Evolutionary conservation across 768 basidiomycete genomes (phyloP).

Genomic region (Macrolepiota fuliginosa): DNA sequence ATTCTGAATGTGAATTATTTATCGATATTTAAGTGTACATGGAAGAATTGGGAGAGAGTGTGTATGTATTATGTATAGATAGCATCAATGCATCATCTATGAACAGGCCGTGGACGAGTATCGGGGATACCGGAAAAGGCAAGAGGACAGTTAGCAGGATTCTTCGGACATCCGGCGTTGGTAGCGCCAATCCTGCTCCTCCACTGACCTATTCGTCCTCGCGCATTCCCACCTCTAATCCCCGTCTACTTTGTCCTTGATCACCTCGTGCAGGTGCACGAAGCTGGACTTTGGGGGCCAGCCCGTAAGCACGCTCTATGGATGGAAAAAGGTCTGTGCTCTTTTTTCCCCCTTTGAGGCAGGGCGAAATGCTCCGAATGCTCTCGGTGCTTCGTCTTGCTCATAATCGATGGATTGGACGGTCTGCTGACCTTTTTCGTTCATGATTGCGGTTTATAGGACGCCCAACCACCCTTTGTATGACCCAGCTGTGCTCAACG

Average conservation of each 20-base stretch:
- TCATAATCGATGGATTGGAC: neutral
- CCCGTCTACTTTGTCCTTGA: neutral
- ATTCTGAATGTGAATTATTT: conserved; percentile 44
- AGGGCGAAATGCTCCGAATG: neutral
- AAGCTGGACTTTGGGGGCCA: conserved; percentile 65
- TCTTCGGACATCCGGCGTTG: conserved; percentile 1
- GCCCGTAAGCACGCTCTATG: conserved; percentile 69
- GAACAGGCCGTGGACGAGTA: neutral
- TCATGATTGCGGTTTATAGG: conserved; percentile 27
- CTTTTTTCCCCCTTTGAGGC: neutral
- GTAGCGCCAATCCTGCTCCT: conserved; percentile 1
- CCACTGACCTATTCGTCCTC: conserved; percentile 14
- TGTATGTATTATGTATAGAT: conserved; percentile 8
- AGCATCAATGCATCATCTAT: neutral
- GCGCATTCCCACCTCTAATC: neutral
- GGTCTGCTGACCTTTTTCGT: conserved; percentile 4
- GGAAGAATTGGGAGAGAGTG: neutral
- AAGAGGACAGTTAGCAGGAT: conserved; percentile 9
- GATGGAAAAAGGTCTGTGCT: conserved; percentile 63
- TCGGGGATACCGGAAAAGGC: conserved; percentile 15
- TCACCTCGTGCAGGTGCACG: conserved; percentile 61
- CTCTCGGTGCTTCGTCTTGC: neutral
- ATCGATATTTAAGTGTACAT: neutral
- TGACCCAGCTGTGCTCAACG: conserved; percentile 59
- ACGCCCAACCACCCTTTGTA: conserved; percentile 56